Base-by-base conservation (phyloP, 306 rosid species). In the Cercis canadensis region DNA sequence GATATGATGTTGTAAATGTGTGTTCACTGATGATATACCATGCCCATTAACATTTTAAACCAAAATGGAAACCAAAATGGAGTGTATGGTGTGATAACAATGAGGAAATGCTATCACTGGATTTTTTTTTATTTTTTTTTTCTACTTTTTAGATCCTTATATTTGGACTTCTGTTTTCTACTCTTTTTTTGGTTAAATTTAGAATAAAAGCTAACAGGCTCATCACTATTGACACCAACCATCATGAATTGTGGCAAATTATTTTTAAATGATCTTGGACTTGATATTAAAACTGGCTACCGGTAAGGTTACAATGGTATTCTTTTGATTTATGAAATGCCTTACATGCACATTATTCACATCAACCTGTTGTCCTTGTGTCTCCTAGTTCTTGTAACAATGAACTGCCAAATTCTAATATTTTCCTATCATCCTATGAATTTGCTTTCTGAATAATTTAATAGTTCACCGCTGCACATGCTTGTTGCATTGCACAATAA, bases 1-100 rank as follows among this genome's bases (percentile, higher is more conserved):
- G 62, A 66, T 56, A 52, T 50, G 51, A 19, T 34, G 45, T 68
- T 74, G 33, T 10, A 43, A 72, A 50, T 71, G 43, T 67, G 31
- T 76, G 29, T 24, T 24, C 29, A 24, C 3, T 24, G 29, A 24
- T 24, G 29, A 24, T 24, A 24, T 24, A 24, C 29, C 29, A 24
- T 24, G 29, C 29, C 29, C 29, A n/a, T n/a, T n/a, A 24, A 24
- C 67, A 65, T 44, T 45, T 6, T 31, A 51, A 11, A 69, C 52
- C 58, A 54, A 49, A 65, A 46, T 34, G 67, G 34, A 51, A 11
- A 69, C 52, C 58, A 54, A 49, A 65, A 46, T 34, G 67, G 34
- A 34, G 46, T 52, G 17, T 44, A 36, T 40, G 15, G 41, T 24
- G 49, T 66, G 29, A 60, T n/a, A 62, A 57, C 33, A 63, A 40